A percentile compares a stretch with the other conserved stretches of the same genome.
phyloP scores from a whole-genome alignment of 1,139 yeast genomes.

The Hanseniaspora uvarum region DNA sequence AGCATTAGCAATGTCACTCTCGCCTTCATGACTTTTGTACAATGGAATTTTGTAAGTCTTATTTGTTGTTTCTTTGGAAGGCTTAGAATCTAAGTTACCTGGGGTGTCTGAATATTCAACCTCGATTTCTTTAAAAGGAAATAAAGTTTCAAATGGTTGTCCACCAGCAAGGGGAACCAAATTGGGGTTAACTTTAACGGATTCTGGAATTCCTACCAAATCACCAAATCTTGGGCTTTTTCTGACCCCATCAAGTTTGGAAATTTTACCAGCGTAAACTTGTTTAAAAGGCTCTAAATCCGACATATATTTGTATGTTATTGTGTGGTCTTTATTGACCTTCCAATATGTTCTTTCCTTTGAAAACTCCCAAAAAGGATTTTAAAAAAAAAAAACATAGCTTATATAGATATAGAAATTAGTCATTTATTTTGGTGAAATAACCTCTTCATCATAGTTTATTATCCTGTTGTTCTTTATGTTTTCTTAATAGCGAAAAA shows the following conservation, averaged over 20 bases:
- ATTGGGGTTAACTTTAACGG: background rate
- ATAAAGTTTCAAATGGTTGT: conserved; percentile 50
- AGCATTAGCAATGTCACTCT: conserved; percentile 38
- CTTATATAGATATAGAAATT: no score
- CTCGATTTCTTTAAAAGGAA: conserved; percentile 46
- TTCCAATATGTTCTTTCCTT: no score
- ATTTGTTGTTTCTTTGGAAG: background rate
- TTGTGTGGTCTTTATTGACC: background rate
- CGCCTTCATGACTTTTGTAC: background rate
- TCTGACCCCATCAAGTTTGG: conserved; percentile 10
- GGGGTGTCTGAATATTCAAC: conserved; percentile 41
- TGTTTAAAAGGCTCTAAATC: background rate
- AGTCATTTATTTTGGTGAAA: no score
- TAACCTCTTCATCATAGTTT: no score
- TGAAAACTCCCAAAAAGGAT: no score
- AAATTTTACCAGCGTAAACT: conserved; percentile 3
- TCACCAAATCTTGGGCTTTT: conserved; percentile 1
- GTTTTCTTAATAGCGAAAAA: no score
- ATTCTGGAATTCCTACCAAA: conserved; percentile 4
- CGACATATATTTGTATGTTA: background rate
- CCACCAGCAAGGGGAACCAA: conserved; percentile 45
- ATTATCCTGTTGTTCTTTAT: no score
- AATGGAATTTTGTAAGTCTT: background rate
- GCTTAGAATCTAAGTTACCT: background rate
- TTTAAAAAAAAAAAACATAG: no score